Conservation (phyloP, 768 basidiomycete species). For the Cyclocybe cylindracea region DNA sequence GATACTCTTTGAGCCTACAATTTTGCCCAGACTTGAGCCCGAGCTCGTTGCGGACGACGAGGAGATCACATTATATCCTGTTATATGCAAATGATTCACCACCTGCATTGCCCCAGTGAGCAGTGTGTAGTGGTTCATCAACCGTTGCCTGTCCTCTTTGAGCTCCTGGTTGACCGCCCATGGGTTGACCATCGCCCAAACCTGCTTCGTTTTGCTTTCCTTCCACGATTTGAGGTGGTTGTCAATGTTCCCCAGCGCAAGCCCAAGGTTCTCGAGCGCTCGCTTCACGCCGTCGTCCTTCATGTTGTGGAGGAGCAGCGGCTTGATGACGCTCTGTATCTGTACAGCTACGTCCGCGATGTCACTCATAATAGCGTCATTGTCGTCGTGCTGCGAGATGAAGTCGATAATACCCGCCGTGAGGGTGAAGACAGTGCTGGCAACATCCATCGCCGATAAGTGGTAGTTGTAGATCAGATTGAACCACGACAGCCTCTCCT, state of each 20-base stretch:
- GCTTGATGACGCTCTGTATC: conserved; percentile 12
- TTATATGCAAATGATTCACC: background rate
- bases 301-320: conserved; percentile 10
- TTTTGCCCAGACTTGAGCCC: too few relatives aligned
- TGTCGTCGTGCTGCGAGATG: conserved; percentile 14
- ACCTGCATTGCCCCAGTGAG: conserved; percentile 13
- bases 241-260: conserved; percentile 6
- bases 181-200: conserved; percentile 9
- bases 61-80: too few relatives aligned
- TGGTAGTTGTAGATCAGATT: too few relatives aligned
- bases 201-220: conserved; percentile 8
- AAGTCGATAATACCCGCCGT: conserved; percentile 15
- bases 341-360: conserved; percentile 14
- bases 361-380: conserved; percentile 5
- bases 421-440: conserved; percentile 8
- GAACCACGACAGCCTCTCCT: too few relatives aligned
- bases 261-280: conserved; percentile 5
- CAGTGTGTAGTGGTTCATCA: conserved; percentile 13
- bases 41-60: too few relatives aligned
- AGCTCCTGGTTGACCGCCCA: conserved; percentile 13
- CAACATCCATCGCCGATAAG: conserved; percentile 5
- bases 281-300: conserved; percentile 6
- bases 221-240: conserved; percentile 14
- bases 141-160: conserved; percentile 13
- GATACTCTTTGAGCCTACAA: too few relatives aligned